Conservation (phyloP, 2,329 filamentous ascomycete species). For the Diplocarpon mali region DNA sequence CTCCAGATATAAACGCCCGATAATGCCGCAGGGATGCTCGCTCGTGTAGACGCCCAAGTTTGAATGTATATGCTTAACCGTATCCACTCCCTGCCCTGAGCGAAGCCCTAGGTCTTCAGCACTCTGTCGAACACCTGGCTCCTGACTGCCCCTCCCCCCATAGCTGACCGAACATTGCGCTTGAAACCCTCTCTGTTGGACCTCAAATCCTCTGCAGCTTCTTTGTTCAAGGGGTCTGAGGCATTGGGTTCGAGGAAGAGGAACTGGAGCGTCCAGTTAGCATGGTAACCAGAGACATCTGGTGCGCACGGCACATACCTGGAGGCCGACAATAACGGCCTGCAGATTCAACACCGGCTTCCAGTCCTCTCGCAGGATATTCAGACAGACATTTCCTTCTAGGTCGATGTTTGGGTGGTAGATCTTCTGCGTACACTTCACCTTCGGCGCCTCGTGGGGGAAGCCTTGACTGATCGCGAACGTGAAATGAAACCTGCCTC, state of each 20-base stretch:
- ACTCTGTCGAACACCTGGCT: slow-evolving; percentile 70
- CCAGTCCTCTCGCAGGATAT: slow-evolving; percentile 97
- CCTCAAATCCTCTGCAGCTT: slow-evolving; percentile 86
- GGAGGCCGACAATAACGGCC: slow-evolving; percentile 87
- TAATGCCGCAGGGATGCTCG: slow-evolving; percentile 17
- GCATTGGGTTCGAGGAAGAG: slow-evolving; percentile 97
- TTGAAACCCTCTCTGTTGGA: slow-evolving; percentile 81
- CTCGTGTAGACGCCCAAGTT: slow-evolving; percentile 17
- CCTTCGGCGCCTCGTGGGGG: slow-evolving; percentile 94
- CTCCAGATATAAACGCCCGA: slow-evolving; percentile 19
- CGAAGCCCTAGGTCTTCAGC: slow-evolving; percentile 35
- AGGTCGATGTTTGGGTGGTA: slow-evolving; percentile 99
- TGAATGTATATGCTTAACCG: slow-evolving; percentile 12
- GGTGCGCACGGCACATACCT: slow-evolving; percentile 41
- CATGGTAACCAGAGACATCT: not conserved
- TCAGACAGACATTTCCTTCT: slow-evolving; percentile 94
- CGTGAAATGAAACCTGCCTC: slow-evolving; percentile 76
- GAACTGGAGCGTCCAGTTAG: slow-evolving; percentile 47
- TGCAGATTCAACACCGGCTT: slow-evolving; percentile 96
- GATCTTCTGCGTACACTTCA: slow-evolving; percentile 94
- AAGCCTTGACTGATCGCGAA: slow-evolving; percentile 93
- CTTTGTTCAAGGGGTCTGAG: slow-evolving; percentile 95
- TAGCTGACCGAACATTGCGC: slow-evolving; percentile 74
- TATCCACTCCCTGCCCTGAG: slow-evolving; percentile 7
- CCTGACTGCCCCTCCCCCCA: slow-evolving; percentile 69